phyloP scores from a whole-genome alignment of 1,284 basidiomycete species.

The Trichosporon sp. region DNA sequence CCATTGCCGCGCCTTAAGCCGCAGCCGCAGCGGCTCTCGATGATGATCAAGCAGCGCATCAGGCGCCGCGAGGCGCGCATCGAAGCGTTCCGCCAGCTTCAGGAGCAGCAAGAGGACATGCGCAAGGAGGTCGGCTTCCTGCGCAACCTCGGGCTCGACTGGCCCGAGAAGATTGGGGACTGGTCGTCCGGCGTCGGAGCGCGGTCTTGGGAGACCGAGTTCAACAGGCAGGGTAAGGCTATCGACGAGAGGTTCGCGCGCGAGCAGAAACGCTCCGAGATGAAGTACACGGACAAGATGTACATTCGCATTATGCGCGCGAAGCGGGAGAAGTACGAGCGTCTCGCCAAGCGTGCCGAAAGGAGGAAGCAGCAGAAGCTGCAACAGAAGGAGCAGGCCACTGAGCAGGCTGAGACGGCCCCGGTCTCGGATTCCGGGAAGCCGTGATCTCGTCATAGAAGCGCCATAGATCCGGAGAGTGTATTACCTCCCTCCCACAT shows the following conservation, averaged over 20 bases:
- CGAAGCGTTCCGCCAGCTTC: conserved; percentile 50
- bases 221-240: background rate
- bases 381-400: background rate
- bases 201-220: conserved; percentile 20
- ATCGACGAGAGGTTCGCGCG: background rate
- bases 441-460: conserved; percentile 1
- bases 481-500: background rate
- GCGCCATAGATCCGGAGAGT: background rate
- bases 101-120: conserved; percentile 60
- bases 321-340: conserved; percentile 7
- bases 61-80: conserved; percentile 59
- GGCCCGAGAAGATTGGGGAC: conserved; percentile 8
- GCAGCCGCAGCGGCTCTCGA: conserved; percentile 68
- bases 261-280: background rate
- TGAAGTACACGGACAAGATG: conserved; percentile 7
- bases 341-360: background rate
- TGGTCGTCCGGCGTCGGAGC: conserved; percentile 1
- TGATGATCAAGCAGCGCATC: conserved; percentile 69
- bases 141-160: conserved; percentile 25
- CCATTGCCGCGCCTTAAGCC: conserved; percentile 75
- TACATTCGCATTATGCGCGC: conserved; percentile 16
- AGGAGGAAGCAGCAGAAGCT: background rate
- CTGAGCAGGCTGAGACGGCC: background rate
- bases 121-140: conserved; percentile 65
- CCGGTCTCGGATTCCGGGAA: background rate